A percentile compares a stretch with the other conserved stretches of the same genome.
phyloP scores from a whole-genome alignment of 768 basidiomycete species.

The Lactifluus rugatus region DNA sequence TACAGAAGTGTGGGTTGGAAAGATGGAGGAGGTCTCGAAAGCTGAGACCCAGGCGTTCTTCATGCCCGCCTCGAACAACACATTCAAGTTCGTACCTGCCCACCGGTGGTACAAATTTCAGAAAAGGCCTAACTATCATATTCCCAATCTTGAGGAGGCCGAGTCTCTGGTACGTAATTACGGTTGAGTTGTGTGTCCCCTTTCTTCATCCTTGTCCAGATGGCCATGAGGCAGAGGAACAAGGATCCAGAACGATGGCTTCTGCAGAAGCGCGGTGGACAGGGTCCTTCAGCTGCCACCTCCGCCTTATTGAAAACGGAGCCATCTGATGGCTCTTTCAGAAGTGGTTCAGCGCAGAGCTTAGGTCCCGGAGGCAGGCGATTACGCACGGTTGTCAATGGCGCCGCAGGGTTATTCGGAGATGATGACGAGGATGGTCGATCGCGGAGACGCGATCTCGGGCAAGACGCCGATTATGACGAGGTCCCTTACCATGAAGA shows the following conservation, averaged over 20 bases:
- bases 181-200: slow-evolving; percentile 15
- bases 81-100: slow-evolving; percentile 82
- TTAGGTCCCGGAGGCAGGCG: slow-evolving; percentile 59
- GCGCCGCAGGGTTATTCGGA: slow-evolving; percentile 49
- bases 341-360: slow-evolving; percentile 43
- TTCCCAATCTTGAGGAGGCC: slow-evolving; percentile 57
- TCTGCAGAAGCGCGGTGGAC: slow-evolving; percentile 50
- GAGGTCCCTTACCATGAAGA: slow-evolving; percentile 78
- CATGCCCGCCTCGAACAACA: slow-evolving; percentile 71
- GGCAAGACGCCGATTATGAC: slow-evolving; percentile 72
- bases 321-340: slow-evolving; percentile 36
- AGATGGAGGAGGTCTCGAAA: slow-evolving; percentile 69
- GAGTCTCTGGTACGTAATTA: slow-evolving; percentile 51
- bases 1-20: slow-evolving; percentile 69
- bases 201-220: slow-evolving; percentile 27
- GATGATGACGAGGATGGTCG: slow-evolving; percentile 47
- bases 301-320: slow-evolving; percentile 63
- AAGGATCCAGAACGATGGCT: slow-evolving; percentile 67
- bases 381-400: slow-evolving; percentile 60
- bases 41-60: slow-evolving; percentile 71
- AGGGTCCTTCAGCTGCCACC: slow-evolving; percentile 50
- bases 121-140: slow-evolving; percentile 67
- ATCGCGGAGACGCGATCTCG: slow-evolving; percentile 48
- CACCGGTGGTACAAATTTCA: slow-evolving; percentile 92
- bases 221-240: slow-evolving; percentile 55